phyloP scores from a whole-genome alignment of 2,329 filamentous ascomycete genomes.

The Triangularia verruculosa region DNA sequence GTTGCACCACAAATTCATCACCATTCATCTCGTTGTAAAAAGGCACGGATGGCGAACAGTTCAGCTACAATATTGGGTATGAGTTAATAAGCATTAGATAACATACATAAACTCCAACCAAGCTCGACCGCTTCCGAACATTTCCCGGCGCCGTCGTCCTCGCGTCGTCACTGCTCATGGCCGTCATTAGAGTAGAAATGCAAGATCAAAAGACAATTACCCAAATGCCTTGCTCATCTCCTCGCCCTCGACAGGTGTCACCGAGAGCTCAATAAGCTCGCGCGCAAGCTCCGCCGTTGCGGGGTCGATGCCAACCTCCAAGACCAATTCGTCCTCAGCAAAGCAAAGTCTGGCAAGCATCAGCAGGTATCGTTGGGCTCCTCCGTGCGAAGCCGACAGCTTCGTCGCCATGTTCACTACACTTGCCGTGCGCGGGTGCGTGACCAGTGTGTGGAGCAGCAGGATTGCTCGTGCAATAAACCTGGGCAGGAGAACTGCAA shows the following conservation, averaged over 20 bases:
- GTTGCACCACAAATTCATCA: neutral
- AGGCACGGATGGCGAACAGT: no score
- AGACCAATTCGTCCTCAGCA: constrained; percentile 69
- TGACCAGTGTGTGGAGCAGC: constrained; percentile 53
- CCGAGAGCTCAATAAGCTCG: constrained; percentile 72
- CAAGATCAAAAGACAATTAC: neutral
- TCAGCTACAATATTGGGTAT: no score
- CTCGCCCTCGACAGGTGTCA: constrained; percentile 69
- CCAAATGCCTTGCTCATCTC: constrained; percentile 39
- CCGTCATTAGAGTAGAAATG: neutral
- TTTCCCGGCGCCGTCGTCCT: no score
- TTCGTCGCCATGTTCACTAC: constrained; percentile 66
- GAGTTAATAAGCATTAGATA: no score
- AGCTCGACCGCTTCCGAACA: no score
- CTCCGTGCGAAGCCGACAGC: constrained; percentile 65
- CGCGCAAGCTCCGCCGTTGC: constrained; percentile 80
- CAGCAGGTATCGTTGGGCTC: constrained; percentile 77
- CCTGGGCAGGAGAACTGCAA: constrained; percentile 36
- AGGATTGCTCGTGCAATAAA: constrained; percentile 48
- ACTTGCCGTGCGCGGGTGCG: constrained; percentile 44
- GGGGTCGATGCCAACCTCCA: constrained; percentile 73
- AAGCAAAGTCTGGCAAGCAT: constrained; percentile 82
- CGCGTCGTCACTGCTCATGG: neutral
- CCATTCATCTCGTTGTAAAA: no score
- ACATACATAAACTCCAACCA: no score